Conservation (phyloP, 345 rosid species). For the Bretschneidera sinensis region DNA sequence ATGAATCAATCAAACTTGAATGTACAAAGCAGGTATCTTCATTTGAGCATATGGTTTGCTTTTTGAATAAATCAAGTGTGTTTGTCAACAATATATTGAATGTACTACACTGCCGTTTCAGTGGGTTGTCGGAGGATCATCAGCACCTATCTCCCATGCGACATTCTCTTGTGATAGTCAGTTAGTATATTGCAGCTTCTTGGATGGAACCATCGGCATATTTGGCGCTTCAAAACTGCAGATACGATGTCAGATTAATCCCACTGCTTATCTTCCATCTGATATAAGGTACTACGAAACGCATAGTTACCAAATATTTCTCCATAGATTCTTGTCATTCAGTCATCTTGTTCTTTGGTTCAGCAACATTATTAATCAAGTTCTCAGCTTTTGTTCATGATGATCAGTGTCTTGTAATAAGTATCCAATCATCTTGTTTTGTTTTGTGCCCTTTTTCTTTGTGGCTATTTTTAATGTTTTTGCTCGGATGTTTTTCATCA, state of each 20-base stretch:
- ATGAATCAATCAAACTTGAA: background rate
- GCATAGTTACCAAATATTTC: too few relatives aligned
- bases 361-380: too few relatives aligned
- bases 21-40: background rate
- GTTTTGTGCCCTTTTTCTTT: too few relatives aligned
- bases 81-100: background rate
- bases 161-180: conserved; percentile 62
- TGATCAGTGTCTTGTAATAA: too few relatives aligned
- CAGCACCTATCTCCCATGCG: conserved; percentile 49
- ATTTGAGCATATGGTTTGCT: background rate
- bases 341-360: too few relatives aligned
- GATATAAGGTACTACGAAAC: too few relatives aligned
- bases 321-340: too few relatives aligned
- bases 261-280: conserved; percentile 43
- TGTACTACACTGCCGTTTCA: conserved; percentile 7
- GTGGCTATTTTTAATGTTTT: too few relatives aligned
- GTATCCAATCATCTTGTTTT: conserved; percentile 32
- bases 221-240: conserved; percentile 44
- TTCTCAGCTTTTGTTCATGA: too few relatives aligned
- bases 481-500: too few relatives aligned
- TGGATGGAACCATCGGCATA: conserved; percentile 45
- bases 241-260: conserved; percentile 41
- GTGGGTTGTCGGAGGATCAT: conserved; percentile 46
- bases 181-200: conserved; percentile 49
- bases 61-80: too few relatives aligned